Percentiles rank a stretch among this genome's conserved stretches.
These are phyloP conservation scores for Gossypium stocksii DNA, from an alignment of 345 rosid genomes.

Conservation along the genomic window DNA sequence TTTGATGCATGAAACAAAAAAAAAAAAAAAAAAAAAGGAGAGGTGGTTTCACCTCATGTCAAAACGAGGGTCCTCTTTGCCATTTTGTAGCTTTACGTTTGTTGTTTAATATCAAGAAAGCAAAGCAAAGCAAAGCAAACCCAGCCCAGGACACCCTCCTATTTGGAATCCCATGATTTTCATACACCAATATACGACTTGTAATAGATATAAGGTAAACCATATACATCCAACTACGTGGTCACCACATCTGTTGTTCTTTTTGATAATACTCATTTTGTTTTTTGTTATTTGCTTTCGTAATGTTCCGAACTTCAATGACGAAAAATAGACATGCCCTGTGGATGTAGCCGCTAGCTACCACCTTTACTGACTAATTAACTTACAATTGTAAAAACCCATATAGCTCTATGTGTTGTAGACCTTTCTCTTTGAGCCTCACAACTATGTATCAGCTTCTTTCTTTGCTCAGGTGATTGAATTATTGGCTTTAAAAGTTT, in stretches of 20 bases:
- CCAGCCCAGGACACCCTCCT: constrained; percentile 19
- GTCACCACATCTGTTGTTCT: constrained; percentile 41
- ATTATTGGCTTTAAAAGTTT: constrained; percentile 43
- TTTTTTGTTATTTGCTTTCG: not conserved
- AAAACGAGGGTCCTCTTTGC: constrained; percentile 35
- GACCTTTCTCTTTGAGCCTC: constrained; percentile 7
- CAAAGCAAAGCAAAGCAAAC: constrained; percentile 2
- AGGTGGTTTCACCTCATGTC: constrained; percentile 30
- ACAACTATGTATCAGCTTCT: constrained; percentile 36
- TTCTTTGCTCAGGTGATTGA: constrained; percentile 35
- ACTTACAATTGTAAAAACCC: constrained; percentile 15
- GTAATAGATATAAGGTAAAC: no score
- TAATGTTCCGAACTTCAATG: constrained; percentile 35
- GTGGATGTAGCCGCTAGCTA: not conserved
- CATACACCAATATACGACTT: constrained; percentile 13
- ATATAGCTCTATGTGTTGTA: not conserved
- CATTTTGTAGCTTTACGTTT: constrained; percentile 38
- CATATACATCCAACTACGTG: no score
- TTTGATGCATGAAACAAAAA: not conserved
- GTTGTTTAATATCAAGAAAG: constrained; percentile 27
- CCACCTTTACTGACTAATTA: constrained; percentile 26
- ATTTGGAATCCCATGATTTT: constrained; percentile 44
- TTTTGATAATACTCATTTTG: not conserved
- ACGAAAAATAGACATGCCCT: constrained; percentile 22
- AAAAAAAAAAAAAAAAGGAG: not conserved